Conservation (phyloP, 2,329 filamentous ascomycete species). For the Botrytis pseudocinerea region DNA sequence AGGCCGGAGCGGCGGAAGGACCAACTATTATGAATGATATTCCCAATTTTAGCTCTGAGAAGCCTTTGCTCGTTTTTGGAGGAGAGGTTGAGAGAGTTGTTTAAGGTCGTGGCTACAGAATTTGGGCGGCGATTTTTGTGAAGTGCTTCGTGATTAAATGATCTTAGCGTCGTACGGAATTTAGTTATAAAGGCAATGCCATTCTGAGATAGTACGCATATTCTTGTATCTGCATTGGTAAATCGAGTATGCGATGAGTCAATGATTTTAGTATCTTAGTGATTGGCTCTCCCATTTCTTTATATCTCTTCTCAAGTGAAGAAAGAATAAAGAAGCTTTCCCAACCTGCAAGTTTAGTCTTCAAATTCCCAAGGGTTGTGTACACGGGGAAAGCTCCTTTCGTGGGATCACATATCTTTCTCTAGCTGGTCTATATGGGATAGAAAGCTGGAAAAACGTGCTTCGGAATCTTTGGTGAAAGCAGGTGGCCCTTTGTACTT, state of each 20-base stretch:
- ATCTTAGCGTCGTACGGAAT: background rate
- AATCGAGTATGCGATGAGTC: background rate
- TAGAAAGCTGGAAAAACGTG: background rate
- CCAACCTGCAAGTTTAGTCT: background rate
- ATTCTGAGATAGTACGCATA: background rate
- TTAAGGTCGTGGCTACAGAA: background rate
- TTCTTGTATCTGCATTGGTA: background rate
- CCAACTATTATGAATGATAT: background rate
- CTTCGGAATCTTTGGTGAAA: background rate
- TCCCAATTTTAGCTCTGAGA: conserved; percentile 10
- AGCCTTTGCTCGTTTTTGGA: conserved; percentile 7
- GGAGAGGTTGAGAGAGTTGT: background rate
- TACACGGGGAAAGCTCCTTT: background rate
- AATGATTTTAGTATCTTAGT: background rate
- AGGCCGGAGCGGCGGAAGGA: background rate
- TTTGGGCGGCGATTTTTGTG: background rate
- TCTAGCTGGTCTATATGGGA: background rate
- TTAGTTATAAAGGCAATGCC: background rate
- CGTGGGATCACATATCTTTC: background rate
- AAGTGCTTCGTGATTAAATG: background rate
- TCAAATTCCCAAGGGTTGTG: background rate
- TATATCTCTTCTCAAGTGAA: background rate
- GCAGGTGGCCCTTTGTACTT: background rate
- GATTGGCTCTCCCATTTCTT: background rate
- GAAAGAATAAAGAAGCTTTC: background rate